phyloP scores from a whole-genome alignment of 441 rosid genomes.

The Corymbia citriodora region DNA sequence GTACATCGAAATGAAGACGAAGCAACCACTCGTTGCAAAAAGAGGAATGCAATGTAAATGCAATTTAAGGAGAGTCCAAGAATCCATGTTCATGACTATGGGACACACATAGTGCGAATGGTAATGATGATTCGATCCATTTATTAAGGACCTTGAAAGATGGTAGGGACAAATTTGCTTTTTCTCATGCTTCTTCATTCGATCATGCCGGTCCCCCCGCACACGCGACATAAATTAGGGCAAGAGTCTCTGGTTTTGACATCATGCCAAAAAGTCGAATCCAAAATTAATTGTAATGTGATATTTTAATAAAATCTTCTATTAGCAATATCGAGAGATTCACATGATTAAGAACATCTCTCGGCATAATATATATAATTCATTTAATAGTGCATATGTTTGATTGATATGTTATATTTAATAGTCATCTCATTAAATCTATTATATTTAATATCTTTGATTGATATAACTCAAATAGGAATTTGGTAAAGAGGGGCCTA shows the following conservation, averaged over 20 bases:
- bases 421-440: too few species aligned
- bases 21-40: background rate
- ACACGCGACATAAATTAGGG: background rate
- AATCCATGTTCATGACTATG: background rate
- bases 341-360: too few species aligned
- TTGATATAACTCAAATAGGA: too few species aligned
- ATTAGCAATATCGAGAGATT: too few species aligned
- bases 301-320: too few species aligned
- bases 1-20: background rate
- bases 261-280: background rate
- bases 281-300: too few species aligned
- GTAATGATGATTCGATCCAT: background rate
- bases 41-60: background rate
- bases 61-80: background rate
- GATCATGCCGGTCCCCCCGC: rapidly evolving
- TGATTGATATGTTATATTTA: too few species aligned
- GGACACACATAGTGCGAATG: background rate
- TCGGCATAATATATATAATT: too few species aligned
- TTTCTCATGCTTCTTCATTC: background rate
- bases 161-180: background rate
- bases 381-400: too few species aligned
- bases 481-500: background rate
- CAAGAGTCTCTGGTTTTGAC: background rate
- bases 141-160: background rate
- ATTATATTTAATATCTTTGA: too few species aligned